Base-by-base conservation (phyloP, 1,284 basidiomycete species). In the Omphalotus olearius region DNA sequence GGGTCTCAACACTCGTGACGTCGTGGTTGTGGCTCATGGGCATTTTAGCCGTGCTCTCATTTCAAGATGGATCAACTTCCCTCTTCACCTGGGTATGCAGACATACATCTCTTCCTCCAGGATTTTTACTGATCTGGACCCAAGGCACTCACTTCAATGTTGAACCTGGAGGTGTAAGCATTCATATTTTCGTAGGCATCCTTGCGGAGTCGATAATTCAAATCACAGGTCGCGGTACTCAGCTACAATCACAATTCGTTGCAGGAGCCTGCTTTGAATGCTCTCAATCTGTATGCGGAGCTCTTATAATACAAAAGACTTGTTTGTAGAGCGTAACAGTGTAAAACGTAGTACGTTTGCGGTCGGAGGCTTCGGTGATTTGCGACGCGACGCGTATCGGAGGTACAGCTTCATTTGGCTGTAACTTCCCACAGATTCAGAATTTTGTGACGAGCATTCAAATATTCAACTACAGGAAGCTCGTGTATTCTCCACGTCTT, bases 21-120 rank as follows among this genome's bases (percentile, higher is more conserved):
- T 93, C 39, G 71, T 88, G 49, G 80, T 91, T 56, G 78, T 90
- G 40, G 85, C 86, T 6, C 88, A 89, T 66, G 89, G 87, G 0
- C 92, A 95, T 67, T 93, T 95, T 67, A 90, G 83, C 52, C 83
- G 93, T 51, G 82, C 85, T 52, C 78, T 96, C 58, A 88, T 96
- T 55, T 70, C 89, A 16, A 83, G 91, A 33, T 93, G 91, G 90
- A 80, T 88, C 58, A 67, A 78, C 23, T 82, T 88, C 62, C 79
- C 81, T 4, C 71, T 92, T 26, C 67, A 67, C 39, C 71, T 86
- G 46, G 89, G 90, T 84, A 66, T 50, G 69, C 60, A 10, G 46
- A 10, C 16, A 17, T 6, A 47, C 60, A 44, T 57, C 40, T 28
- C 40, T n/a, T 14, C 41, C 43, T 28, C 51, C 17, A 25, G 23